These are phyloP conservation scores for Bacterosira constricta DNA, from an alignment of 108 stramenopile species.

Conservation along the genomic window DNA sequence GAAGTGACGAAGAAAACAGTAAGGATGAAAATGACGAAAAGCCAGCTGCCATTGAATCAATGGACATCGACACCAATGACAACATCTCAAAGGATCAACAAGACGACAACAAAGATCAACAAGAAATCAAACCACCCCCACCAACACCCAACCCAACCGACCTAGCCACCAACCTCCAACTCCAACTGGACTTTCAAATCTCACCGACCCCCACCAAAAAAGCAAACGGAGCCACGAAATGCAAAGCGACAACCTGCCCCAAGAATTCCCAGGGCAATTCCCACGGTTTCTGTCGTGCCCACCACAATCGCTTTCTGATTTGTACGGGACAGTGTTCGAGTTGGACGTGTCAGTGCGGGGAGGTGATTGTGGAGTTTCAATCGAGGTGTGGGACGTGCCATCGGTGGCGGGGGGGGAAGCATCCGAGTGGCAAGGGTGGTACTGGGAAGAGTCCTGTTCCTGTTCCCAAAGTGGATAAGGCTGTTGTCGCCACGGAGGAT, in stretches of 20 bases:
- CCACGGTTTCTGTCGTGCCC: not conserved
- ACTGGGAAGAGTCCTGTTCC: too few relatives aligned
- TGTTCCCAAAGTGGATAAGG: too few relatives aligned
- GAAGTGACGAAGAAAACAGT: not conserved
- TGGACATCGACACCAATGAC: too few relatives aligned
- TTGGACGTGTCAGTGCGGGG: not conserved
- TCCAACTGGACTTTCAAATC: not conserved
- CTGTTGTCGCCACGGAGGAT: too few relatives aligned
- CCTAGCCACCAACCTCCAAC: too few relatives aligned
- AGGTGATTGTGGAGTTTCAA: not conserved
- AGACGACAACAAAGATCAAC: too few relatives aligned
- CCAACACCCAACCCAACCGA: too few relatives aligned
- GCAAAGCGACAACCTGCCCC: not conserved
- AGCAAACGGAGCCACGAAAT: not conserved
- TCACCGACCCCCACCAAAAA: not conserved
- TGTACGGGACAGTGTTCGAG: not conserved
- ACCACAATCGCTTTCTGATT: not conserved
- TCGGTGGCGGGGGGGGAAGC: not conserved
- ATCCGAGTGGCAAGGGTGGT: too few relatives aligned
- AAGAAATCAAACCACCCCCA: too few relatives aligned
- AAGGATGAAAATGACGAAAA: not conserved
- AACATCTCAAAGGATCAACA: too few relatives aligned
- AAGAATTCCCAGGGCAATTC: slow-evolving; percentile 2
- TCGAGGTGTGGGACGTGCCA: not conserved
- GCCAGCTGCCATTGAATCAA: too few relatives aligned